phyloP scores from a whole-genome alignment of 2,329 filamentous ascomycete genomes.

The Aspergillus puulaauensis region DNA sequence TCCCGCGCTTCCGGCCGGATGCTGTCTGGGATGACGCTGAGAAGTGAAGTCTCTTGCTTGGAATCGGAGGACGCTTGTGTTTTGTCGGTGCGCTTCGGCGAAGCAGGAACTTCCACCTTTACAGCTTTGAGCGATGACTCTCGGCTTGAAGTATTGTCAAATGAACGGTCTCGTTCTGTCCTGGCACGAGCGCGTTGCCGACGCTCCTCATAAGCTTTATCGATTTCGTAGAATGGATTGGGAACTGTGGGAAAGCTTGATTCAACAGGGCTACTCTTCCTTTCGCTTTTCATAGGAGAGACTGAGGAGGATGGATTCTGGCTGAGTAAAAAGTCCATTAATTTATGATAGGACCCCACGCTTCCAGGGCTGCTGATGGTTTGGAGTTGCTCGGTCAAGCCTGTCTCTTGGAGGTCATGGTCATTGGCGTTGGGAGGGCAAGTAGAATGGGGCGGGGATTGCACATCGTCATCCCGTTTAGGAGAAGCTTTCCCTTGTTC shows the following conservation, averaged over 20 bases:
- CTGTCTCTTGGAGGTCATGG: background rate
- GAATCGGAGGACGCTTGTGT: background rate
- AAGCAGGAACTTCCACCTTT: conserved; percentile 11
- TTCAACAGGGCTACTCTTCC: conserved; percentile 1
- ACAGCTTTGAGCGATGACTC: conserved; percentile 5
- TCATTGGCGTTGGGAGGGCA: conserved; percentile 8
- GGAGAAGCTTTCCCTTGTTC: background rate
- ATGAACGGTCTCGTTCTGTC: conserved; percentile 1
- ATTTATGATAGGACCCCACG: conserved; percentile 7
- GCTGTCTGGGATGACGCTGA: conserved; percentile 13
- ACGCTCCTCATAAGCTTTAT: conserved; percentile 21
- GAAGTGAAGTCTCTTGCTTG: conserved; percentile 10
- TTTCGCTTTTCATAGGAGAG: conserved; percentile 5
- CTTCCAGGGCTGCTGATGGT: conserved; percentile 16
- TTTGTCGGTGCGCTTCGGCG: conserved; percentile 1
- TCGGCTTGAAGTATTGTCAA: background rate
- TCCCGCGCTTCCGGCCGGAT: background rate
- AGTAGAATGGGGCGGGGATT: conserved; percentile 7
- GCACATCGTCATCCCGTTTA: background rate
- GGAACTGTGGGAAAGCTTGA: conserved; percentile 18
- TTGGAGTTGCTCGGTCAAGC: conserved; percentile 14
- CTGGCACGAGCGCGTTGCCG: conserved; percentile 4
- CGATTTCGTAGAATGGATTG: conserved; percentile 34
- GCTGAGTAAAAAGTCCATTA: conserved; percentile 10
- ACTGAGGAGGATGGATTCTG: background rate